Evolutionary conservation across 495 filamentous ascomycete genomes (phyloP).

Genomic region (Aspergillus steynii): DNA sequence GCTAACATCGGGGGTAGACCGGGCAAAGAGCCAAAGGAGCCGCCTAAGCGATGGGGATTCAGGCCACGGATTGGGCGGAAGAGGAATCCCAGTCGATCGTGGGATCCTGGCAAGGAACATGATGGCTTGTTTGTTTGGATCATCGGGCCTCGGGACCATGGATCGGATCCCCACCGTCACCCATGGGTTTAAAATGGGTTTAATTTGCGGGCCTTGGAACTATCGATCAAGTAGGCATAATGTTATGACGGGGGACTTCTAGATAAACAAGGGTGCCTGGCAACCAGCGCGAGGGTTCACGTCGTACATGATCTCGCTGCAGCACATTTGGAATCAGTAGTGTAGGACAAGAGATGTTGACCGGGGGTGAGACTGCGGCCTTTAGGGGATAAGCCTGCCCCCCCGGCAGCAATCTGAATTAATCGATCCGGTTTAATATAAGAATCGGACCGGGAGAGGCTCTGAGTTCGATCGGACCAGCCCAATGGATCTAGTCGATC

Average conservation of each 20-base stretch:
- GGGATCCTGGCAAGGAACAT: not conserved
- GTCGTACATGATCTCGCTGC: not conserved
- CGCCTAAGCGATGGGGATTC: constrained; percentile 17
- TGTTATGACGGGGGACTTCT: not conserved
- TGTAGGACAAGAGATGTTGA: too few relatives aligned
- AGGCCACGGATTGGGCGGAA: not conserved
- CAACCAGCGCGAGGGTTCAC: not conserved
- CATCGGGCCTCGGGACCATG: constrained; percentile 21
- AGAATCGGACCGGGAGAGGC: not conserved
- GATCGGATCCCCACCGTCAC: constrained; percentile 13
- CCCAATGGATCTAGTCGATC: not conserved
- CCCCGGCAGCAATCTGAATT: not conserved
- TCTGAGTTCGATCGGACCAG: not conserved
- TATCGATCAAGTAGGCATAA: not conserved
- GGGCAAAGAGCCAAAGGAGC: constrained; percentile 46
- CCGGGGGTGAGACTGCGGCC: not conserved
- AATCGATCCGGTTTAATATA: not conserved
- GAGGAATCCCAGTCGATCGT: not conserved
- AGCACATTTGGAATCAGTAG: not conserved
- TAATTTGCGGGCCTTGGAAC: not conserved
- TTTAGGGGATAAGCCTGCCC: not conserved
- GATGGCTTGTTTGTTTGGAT: constrained; percentile 17
- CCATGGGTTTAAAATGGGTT: not conserved
- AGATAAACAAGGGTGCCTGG: not conserved
- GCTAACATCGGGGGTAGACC: constrained; percentile 34